phyloP scores from a whole-genome alignment of 345 rosid genomes.

The Lumnitzera racemosa region DNA sequence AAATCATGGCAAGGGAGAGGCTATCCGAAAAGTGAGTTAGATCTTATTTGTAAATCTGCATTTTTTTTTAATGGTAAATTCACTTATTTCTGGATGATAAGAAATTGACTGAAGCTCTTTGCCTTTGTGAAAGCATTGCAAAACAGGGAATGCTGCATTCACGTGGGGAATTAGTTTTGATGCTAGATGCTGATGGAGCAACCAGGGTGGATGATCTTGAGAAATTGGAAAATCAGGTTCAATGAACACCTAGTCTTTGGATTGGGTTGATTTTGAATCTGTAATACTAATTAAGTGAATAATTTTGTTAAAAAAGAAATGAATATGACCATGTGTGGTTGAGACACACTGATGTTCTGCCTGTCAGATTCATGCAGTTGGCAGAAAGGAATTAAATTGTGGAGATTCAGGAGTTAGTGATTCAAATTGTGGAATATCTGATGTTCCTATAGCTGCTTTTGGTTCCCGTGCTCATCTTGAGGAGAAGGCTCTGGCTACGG shows the following conservation, averaged over 20 bases:
- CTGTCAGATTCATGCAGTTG: slow-evolving; percentile 73
- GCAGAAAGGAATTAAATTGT: slow-evolving; percentile 35
- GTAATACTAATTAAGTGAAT: not conserved
- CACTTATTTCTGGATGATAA: not conserved
- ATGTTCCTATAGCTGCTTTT: slow-evolving; percentile 70
- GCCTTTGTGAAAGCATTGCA: slow-evolving; percentile 68
- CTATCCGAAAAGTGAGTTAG: slow-evolving; percentile 91
- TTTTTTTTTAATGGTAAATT: not conserved
- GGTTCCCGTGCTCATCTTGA: slow-evolving; percentile 99
- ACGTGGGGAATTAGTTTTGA: slow-evolving; percentile 90
- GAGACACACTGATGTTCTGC: slow-evolving; percentile 23
- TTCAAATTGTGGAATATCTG: slow-evolving; percentile 45
- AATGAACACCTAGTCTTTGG: slow-evolving; percentile 6
- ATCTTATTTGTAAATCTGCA: slow-evolving; percentile 4
- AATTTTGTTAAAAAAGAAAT: not conserved
- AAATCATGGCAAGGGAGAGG: slow-evolving; percentile 99
- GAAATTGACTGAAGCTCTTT: slow-evolving; percentile 48
- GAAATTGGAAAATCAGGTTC: slow-evolving; percentile 93
- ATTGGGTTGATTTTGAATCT: not conserved
- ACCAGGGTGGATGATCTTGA: slow-evolving; percentile 85
- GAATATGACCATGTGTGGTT: too few relatives aligned
- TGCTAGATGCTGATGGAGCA: slow-evolving; percentile 99
- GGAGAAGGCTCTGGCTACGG: slow-evolving; percentile 90
- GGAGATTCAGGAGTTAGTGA: slow-evolving; percentile 39
- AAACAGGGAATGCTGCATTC: slow-evolving; percentile 99